These are phyloP conservation scores for Grifola frondosa DNA, from an alignment of 1,284 basidiomycete genomes.

Conservation along the genomic window DNA sequence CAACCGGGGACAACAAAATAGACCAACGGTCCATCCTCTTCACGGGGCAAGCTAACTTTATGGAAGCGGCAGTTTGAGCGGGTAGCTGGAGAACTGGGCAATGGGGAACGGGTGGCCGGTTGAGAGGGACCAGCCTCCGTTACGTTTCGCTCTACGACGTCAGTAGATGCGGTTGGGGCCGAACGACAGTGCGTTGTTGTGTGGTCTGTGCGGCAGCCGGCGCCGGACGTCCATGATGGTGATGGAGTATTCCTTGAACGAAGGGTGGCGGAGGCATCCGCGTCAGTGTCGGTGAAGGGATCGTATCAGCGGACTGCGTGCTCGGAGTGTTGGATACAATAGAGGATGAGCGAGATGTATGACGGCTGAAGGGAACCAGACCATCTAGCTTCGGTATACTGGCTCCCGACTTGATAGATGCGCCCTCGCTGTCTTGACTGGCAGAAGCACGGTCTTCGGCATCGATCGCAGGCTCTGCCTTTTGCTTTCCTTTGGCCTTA, in stretches of 20 bases:
- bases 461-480: slow-evolving; percentile 14
- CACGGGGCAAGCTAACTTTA: slow-evolving; percentile 57
- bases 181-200: no score
- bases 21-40: slow-evolving; percentile 49
- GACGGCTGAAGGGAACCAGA: slow-evolving; percentile 32
- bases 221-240: slow-evolving; percentile 36
- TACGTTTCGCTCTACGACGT: slow-evolving; percentile 1
- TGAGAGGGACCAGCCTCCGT: slow-evolving; percentile 3
- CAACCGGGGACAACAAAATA: slow-evolving; percentile 67
- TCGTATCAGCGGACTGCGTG: slow-evolving; percentile 10
- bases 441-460: slow-evolving; percentile 22
- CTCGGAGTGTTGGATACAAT: slow-evolving; percentile 38
- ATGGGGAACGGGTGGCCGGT: neutral
- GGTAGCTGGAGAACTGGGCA: slow-evolving; percentile 29
- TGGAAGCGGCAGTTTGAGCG: slow-evolving; percentile 68
- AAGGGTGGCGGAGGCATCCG: slow-evolving; percentile 29
- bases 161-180: slow-evolving; percentile 2
- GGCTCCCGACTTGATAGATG: slow-evolving; percentile 34
- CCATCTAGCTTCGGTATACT: slow-evolving; percentile 29
- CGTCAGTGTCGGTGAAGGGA: slow-evolving; percentile 18
- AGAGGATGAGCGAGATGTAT: slow-evolving; percentile 48
- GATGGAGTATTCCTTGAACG: slow-evolving; percentile 30
- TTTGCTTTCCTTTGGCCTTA: slow-evolving; percentile 25
- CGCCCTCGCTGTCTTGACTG: slow-evolving; percentile 20
- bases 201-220: no score